Evolutionary conservation across 1,284 basidiomycete species (phyloP), one percentile per base, ranked within the genome.

Genomic region (Ganoderma meredithae): DNA sequence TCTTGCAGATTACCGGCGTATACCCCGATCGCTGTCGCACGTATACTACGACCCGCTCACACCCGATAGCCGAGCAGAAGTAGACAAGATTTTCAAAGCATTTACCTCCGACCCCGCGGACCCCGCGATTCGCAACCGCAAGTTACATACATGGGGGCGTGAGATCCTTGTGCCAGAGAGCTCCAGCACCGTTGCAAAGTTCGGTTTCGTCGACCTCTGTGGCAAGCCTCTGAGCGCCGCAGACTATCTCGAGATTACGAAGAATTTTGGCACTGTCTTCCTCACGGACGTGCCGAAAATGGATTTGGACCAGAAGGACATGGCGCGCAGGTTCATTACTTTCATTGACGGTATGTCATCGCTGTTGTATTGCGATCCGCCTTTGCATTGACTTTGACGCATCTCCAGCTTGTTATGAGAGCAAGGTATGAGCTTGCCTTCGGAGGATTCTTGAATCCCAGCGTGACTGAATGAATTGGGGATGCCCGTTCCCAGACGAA

Each of bases 161-260:
- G 85, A 86, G 10, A 81, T 99, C 7, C 76, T 79, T 33, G 87
- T 99, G 6, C 97, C 97, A 13, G 88, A 94, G 75, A 94, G 92
- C 75, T 91, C 91, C 5, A 87, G 85, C 41, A 86, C 84, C 53
- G 88, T 97, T 52, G 98, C 98, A 1, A 91, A 90, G 79, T 98
- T 99, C 81, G 85, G 84, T 10, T 99, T 99, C 78, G 78, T 89
- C 25, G 90, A 97, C 74, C 85, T 99, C 22, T 99, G 98, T 78
- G 95, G 95, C 7, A 88, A 90, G 73, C 95, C 97, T 1, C 83
- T 97, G 75, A 95, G 94, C 73, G 97, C 98, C 19, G 95, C 96
- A 7, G 98, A 99, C 81, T 99, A 99, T 80, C 82, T 99, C 53
- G 96, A 98, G 82, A 89, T 99, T 68, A 98, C 97, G 36, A 90